These are phyloP conservation scores for Leishmania martiniquensis DNA, from an alignment of 208 protist species.

Conservation along the genomic window DNA sequence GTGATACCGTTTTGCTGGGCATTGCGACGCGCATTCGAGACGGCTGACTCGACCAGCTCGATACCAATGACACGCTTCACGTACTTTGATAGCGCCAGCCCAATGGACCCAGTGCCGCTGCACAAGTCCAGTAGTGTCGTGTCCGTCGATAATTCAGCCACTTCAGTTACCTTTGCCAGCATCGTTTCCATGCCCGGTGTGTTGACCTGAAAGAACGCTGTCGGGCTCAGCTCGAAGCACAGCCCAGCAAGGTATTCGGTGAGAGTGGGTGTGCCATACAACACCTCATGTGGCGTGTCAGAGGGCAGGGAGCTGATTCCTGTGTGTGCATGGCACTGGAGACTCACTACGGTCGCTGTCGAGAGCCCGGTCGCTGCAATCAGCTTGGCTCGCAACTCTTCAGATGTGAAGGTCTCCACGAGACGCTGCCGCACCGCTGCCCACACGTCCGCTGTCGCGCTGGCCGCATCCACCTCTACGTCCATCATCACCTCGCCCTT, in stretches of 20 bases:
- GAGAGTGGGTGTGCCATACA: conserved; percentile 69
- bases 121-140: conserved; percentile 95
- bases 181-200: conserved; percentile 88
- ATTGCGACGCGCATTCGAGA: conserved; percentile 91
- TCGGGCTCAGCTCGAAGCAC: conserved; percentile 91
- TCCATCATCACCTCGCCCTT: conserved; percentile 86
- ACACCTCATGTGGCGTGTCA: conserved; percentile 63
- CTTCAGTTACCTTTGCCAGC: conserved; percentile 70
- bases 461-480: conserved; percentile 62
- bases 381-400: conserved; percentile 31
- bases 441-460: conserved; percentile 34
- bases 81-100: conserved; percentile 75
- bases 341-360: conserved; percentile 55
- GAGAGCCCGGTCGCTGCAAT: conserved; percentile 22
- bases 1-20: conserved; percentile 80
- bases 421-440: conserved; percentile 45
- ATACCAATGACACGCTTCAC: conserved; percentile 94
- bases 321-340: conserved; percentile 82
- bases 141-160: conserved; percentile 51
- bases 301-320: conserved; percentile 61
- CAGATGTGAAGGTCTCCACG: conserved; percentile 31
- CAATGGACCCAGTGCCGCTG: conserved; percentile 96
- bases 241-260: conserved; percentile 74
- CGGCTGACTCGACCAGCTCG: conserved; percentile 89
- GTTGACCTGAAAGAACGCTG: conserved; percentile 97